Evolutionary conservation across 441 rosid genomes (phyloP).

Genomic region (Dalechampia spathulata): DNA sequence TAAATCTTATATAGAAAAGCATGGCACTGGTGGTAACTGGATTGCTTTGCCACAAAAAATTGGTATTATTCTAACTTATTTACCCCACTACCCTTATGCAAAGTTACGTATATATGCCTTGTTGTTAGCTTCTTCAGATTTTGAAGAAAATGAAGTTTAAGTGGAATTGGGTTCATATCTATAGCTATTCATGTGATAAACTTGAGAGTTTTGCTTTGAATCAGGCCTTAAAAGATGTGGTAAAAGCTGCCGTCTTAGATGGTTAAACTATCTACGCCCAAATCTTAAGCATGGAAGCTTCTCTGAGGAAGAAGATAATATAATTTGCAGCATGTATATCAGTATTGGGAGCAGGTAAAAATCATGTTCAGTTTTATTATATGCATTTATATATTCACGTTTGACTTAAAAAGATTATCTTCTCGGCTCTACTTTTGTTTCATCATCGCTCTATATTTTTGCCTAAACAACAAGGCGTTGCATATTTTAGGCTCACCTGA

Average conservation of each 20-base stretch:
- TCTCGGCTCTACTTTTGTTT: too few species aligned
- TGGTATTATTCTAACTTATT: slow-evolving; percentile 22
- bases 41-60: slow-evolving; percentile 65
- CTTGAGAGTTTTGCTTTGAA: slow-evolving; percentile 2
- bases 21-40: slow-evolving; percentile 70
- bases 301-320: slow-evolving; percentile 51
- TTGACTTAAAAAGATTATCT: not conserved
- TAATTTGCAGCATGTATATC: slow-evolving; percentile 47
- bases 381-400: not conserved
- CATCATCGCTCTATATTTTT: too few species aligned
- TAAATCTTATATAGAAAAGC: slow-evolving; percentile 35
- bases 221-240: slow-evolving; percentile 64
- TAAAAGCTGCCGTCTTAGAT: slow-evolving; percentile 62
- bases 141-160: not conserved
- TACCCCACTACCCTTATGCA: too few species aligned
- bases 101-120: too few species aligned
- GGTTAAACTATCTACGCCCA: slow-evolving; percentile 68
- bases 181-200: not conserved
- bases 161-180: not conserved
- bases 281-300: slow-evolving; percentile 61
- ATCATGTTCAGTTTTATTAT: not conserved
- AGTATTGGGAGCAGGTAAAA: slow-evolving; percentile 57
- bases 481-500: not conserved
- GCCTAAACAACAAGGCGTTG: too few species aligned
- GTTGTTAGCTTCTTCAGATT: too few species aligned